A percentile compares a stretch with the other conserved stretches of the same genome.
These are phyloP conservation scores for Scedosporium aurantiacum DNA, from an alignment of 2,329 filamentous ascomycete species.

Conservation along the genomic window DNA sequence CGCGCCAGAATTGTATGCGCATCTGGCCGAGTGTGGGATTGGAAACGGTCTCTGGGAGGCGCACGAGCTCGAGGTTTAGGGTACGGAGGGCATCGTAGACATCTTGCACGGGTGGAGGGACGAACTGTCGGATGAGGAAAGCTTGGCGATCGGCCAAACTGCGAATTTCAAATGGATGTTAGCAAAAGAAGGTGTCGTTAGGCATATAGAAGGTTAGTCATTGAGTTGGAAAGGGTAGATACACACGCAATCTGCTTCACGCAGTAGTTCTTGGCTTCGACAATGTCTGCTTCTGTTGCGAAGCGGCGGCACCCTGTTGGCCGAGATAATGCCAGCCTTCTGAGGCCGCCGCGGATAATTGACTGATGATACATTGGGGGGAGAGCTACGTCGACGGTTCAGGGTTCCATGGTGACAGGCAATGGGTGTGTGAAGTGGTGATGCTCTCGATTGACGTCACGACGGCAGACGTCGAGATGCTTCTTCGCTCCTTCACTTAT, in stretches of 20 bases:
- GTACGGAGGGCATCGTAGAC: constrained; percentile 85
- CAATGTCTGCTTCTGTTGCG: constrained; percentile 38
- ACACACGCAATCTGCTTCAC: constrained; percentile 38
- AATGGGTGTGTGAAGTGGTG: not conserved
- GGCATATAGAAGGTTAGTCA: no score
- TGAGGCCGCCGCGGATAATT: not conserved
- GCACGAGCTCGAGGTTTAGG: constrained; percentile 84
- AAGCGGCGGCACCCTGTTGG: not conserved
- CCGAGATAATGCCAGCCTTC: not conserved
- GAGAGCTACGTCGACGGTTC: not conserved
- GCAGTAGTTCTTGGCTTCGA: constrained; percentile 43
- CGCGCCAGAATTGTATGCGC: constrained; percentile 92
- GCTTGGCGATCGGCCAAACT: constrained; percentile 86
- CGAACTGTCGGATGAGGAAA: constrained; percentile 73
- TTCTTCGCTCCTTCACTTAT: not conserved
- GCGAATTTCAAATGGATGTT: constrained; percentile 1
- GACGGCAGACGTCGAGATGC: not conserved
- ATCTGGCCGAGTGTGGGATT: constrained; percentile 77
- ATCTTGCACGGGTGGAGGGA: constrained; percentile 62
- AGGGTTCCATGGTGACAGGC: not conserved
- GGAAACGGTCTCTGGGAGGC: constrained; percentile 81
- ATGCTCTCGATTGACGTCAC: not conserved
- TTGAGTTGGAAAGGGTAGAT: not conserved
- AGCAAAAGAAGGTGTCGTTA: not conserved
- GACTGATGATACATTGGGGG: constrained; percentile 3